phyloP scores from a whole-genome alignment of 148 eudicot genomes.

The Agrostemma githago region DNA sequence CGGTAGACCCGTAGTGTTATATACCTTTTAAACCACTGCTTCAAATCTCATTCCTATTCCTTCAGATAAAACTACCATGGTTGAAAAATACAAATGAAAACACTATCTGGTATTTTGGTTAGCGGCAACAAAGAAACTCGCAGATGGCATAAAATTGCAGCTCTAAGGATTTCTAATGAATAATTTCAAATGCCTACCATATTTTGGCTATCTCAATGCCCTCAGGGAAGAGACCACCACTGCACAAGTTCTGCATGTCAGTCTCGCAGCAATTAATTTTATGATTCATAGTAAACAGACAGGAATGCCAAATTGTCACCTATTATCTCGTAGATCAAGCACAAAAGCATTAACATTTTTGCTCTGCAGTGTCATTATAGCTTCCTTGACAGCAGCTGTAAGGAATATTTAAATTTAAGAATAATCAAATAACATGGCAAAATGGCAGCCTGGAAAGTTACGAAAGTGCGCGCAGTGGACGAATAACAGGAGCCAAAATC shows the following conservation, averaged over 20 bases:
- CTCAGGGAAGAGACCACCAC: slow-evolving; percentile 99
- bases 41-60: background rate
- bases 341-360: slow-evolving; percentile 80
- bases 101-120: background rate
- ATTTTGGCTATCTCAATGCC: slow-evolving; percentile 92
- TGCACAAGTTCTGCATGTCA: slow-evolving; percentile 47
- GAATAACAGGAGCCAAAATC: background rate
- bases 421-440: background rate
- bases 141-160: background rate
- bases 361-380: slow-evolving; percentile 72
- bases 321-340: slow-evolving; percentile 95
- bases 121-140: background rate
- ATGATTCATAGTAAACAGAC: slow-evolving; percentile 1
- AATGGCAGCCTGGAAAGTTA: background rate
- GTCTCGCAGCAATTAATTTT: slow-evolving; percentile 10
- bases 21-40: background rate
- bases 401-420: background rate
- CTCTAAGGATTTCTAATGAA: background rate
- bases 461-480: background rate
- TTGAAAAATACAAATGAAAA: background rate
- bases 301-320: slow-evolving; percentile 41
- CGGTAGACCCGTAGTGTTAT: background rate
- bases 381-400: slow-evolving; percentile 85
- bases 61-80: background rate
- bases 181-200: slow-evolving; percentile 50